Evolutionary conservation across 1,139 yeast genomes (phyloP), one percentile per base, ranked within the genome.

Genomic region (Groenewaldozyma auringiensis): DNA sequence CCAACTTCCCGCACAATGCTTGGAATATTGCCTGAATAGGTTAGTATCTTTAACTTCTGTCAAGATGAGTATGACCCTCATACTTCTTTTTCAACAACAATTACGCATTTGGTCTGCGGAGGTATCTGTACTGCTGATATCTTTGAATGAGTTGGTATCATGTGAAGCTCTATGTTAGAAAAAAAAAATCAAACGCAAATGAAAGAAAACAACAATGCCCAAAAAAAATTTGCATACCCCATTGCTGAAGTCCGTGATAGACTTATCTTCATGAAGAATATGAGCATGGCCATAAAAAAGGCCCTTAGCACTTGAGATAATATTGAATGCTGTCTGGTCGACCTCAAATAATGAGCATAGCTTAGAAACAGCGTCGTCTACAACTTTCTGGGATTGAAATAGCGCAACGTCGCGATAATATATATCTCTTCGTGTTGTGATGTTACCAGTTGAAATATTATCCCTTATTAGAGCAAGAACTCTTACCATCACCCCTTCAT

Each of bases 21-120:
- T 55, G 53, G 43, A 61, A 63, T 6, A 63, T 59, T 0, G 68
- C 65, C 36, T 33, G 13, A 4, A 17, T 33, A 33, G n/a, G n/a
- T n/a, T n/a, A n/a, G n/a, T n/a, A n/a, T n/a, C n/a, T n/a, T n/a
- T n/a, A n/a, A n/a, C n/a, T n/a, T n/a, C n/a, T n/a, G n/a, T n/a
- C 52, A 51, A 16, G n/a, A 17, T 29, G 11, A 22, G n/a, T n/a
- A n/a, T n/a, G n/a, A n/a, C 45, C 11, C 20, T 11, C 20, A 16
- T 43, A 55, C 79, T 48, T 83, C 94, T 55, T 84, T 84, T 60
- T 84, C 94, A 14, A 84, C 65, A 0, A 84, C 68, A 1, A 82
- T 57, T 0, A 83, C 65, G 32, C 63, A 67, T 1, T 61, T 46
- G 3, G 58, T 47, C 1, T 17, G n/a, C 2, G 44, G 46, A 1